phyloP scores from a whole-genome alignment of 1,139 yeast genomes.

The Keqinozyma sinolaborantium region DNA sequence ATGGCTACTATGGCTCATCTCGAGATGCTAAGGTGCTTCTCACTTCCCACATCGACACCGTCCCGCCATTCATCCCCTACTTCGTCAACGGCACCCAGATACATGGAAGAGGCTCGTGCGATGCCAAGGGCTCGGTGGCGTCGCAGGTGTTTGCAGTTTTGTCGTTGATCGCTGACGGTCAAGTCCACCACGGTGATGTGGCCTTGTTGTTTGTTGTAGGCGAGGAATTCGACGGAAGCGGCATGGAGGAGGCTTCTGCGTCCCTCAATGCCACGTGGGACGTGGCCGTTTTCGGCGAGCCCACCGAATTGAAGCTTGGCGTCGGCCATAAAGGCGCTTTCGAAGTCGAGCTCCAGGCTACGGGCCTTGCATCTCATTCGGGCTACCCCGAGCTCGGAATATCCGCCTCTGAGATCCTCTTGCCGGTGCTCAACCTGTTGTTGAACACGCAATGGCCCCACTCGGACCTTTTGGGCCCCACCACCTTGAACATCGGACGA shows the following conservation, averaged over 20 bases:
- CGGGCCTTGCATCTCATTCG: constrained; percentile 63
- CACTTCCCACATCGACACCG: constrained; percentile 71
- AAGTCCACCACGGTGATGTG: constrained; percentile 51
- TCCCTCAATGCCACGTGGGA: constrained; percentile 51
- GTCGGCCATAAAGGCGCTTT: constrained; percentile 66
- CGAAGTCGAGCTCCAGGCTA: constrained; percentile 37
- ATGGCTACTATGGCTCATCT: constrained; percentile 48
- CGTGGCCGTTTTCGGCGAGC: constrained; percentile 68
- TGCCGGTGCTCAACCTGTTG: constrained; percentile 42
- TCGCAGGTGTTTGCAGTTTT: constrained; percentile 54
- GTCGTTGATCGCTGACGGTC: constrained; percentile 34
- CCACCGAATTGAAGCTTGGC: constrained; percentile 67
- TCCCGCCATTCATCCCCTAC: constrained; percentile 63
- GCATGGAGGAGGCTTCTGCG: constrained; percentile 47
- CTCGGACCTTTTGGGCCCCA: constrained; percentile 53
- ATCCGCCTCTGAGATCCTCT: constrained; percentile 56
- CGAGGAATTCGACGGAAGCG: constrained; percentile 62
- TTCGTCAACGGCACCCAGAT: constrained; percentile 45
- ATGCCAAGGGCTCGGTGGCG: constrained; percentile 69
- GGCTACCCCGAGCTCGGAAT: constrained; percentile 71
- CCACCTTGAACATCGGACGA: constrained; percentile 60
- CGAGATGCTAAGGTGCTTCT: constrained; percentile 49
- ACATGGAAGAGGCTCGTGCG: constrained; percentile 64
- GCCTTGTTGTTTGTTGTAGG: constrained; percentile 63
- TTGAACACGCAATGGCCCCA: constrained; percentile 41